Evolutionary conservation across 495 filamentous ascomycete species (phyloP).

Genomic region (Trichoderma virens): DNA sequence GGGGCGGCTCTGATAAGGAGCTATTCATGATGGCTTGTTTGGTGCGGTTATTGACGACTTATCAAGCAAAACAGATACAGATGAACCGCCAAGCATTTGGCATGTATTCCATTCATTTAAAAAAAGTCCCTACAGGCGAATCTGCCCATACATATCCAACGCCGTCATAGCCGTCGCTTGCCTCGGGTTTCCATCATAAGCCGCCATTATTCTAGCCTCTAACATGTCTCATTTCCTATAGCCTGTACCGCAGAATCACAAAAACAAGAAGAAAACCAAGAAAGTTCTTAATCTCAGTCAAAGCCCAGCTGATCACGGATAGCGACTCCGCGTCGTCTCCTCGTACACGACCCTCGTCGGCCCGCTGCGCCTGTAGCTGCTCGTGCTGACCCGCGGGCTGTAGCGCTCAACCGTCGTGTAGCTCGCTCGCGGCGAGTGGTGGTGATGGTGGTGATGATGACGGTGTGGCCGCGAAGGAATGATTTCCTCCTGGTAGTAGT

Average conservation of each 20-base stretch:
- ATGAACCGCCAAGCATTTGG: too few species aligned
- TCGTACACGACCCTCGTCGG: background rate
- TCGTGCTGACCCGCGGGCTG: conserved; percentile 28
- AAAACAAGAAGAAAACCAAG: background rate
- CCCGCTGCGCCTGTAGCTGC: conserved; percentile 18
- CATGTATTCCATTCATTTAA: too few species aligned
- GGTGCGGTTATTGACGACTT: too few species aligned
- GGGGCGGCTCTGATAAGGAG: too few species aligned
- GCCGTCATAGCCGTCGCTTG: background rate
- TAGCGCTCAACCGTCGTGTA: conserved; percentile 15
- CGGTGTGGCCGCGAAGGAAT: conserved; percentile 29
- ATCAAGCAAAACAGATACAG: too few species aligned
- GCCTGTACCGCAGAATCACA: background rate
- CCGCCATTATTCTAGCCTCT: background rate
- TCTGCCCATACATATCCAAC: background rate
- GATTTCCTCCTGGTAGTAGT: conserved; percentile 44
- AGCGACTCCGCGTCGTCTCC: background rate
- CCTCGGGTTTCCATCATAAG: background rate
- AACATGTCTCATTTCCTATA: background rate
- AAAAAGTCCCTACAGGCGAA: too few species aligned
- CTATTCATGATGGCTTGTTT: too few species aligned
- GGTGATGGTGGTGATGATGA: conserved; percentile 25
- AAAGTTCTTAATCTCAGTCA: too few species aligned
- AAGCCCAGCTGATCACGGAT: background rate
- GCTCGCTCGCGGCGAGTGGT: conserved; percentile 21